Evolutionary conservation across 257 asterid genomes (phyloP), one percentile per base, ranked within the genome.

Genomic region (Solanum sitiens): DNA sequence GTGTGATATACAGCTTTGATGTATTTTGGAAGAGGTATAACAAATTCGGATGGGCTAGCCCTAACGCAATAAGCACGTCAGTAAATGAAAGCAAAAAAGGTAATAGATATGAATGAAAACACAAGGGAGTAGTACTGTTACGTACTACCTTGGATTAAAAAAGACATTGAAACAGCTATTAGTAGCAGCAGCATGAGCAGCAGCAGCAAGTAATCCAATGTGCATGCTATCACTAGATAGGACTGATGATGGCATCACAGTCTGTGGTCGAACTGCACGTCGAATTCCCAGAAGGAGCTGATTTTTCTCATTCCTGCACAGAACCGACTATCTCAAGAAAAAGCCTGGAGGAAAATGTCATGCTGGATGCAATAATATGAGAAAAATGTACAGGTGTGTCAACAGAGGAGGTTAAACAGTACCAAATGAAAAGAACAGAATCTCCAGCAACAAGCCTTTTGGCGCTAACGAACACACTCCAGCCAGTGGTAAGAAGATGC

Each of bases 201-300:
- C 99, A 12, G 99, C 99, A 86, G 99, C 99, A 63, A 96, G 98
- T 86, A 96, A 92, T 87, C 99, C 99, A 75, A 96, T 96, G 92
- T 96, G 99, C 99, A 96, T 96, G 89, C 99, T 96, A 91, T 96
- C 99, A 89, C 98, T 95, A 72, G 99, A 96, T 79, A 96, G 95
- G 88, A 96, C 99, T 70, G 99, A 96, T 6, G 99, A 95, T 30
- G 99, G 99, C 99, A 96, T 96, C 91, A 96, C 95, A 73, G 98
- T 95, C 91, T 96, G 99, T 70, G 99, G 99, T 63, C 98, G 92
- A 86, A 90, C 90, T 79, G 98, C 98, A 83, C 98, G 98, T 27
- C 99, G 95, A 88, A 96, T 96, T 44, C 99, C 99, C 93, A 96
- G 87, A 90, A 95, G 94, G 27, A 96, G 98, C 95, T 96, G 98